Evolutionary conservation across 495 filamentous ascomycete species (phyloP).

Genomic region (Aspergillus carlsbadensis): DNA sequence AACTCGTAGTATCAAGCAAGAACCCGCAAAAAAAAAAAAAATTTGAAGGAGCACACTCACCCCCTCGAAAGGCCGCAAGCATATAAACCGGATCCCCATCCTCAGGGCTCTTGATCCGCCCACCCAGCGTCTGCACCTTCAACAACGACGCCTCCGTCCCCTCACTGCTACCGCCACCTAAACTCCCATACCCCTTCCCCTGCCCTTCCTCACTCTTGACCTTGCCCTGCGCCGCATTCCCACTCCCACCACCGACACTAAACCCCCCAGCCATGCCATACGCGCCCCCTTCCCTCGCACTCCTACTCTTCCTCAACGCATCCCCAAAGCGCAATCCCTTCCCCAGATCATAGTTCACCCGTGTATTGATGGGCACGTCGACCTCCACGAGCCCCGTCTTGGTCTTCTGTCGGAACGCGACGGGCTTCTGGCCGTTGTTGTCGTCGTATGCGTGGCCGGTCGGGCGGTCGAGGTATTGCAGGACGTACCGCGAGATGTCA

Average conservation of each 20-base stretch:
- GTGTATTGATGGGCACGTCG: conserved; percentile 66
- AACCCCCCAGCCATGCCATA: conserved; percentile 61
- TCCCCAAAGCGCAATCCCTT: conserved; percentile 68
- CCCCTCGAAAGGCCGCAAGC: conserved; percentile 65
- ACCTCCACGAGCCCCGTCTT: conserved; percentile 69
- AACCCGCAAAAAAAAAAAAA: not conserved
- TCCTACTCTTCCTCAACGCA: conserved; percentile 55
- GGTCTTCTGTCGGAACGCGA: conserved; percentile 64
- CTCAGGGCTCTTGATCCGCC: conserved; percentile 59
- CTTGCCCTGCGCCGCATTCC: conserved; percentile 19
- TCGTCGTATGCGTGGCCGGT: conserved; percentile 56
- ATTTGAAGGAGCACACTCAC: conserved; percentile 40
- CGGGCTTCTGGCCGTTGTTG: conserved; percentile 51
- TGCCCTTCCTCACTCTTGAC: conserved; percentile 42
- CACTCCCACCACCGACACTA: conserved; percentile 28
- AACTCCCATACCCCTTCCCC: conserved; percentile 35
- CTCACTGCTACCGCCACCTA: conserved; percentile 38
- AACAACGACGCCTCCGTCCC: conserved; percentile 31
- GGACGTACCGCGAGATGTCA: conserved; percentile 54
- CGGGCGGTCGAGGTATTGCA: conserved; percentile 65
- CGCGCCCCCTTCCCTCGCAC: conserved; percentile 55
- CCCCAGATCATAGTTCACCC: conserved; percentile 60
- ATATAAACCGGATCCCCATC: conserved; percentile 66
- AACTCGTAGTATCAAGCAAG: too few relatives aligned
- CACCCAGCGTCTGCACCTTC: conserved; percentile 58